A percentile compares a stretch with the other conserved stretches of the same genome.
phyloP scores from a whole-genome alignment of 129 eudicot genomes.

The Tagetes patula region DNA sequence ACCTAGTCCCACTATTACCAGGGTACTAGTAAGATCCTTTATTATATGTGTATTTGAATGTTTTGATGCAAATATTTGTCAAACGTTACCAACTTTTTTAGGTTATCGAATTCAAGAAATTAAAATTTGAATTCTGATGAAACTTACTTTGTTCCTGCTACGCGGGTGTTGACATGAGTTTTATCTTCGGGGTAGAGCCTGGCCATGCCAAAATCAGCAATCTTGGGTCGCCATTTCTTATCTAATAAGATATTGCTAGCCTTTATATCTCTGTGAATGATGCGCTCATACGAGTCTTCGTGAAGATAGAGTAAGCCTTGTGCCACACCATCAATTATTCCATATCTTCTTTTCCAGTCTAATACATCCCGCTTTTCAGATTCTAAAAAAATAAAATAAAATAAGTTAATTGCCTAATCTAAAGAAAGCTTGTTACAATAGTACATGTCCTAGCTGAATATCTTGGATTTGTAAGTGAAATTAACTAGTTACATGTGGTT shows the following conservation, averaged over 20 bases:
- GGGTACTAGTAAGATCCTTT: neutral
- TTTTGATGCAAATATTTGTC: neutral
- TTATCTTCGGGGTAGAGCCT: slow-evolving; percentile 68
- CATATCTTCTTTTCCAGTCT: slow-evolving; percentile 70
- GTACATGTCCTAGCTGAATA: neutral
- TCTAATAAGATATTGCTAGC: slow-evolving; percentile 82
- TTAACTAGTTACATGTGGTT: neutral
- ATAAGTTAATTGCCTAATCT: neutral
- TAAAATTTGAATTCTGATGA: neutral
- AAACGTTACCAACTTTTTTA: neutral
- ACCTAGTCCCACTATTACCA: no score
- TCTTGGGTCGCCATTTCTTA: slow-evolving; percentile 76
- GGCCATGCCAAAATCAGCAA: slow-evolving; percentile 94
- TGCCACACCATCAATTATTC: slow-evolving; percentile 61
- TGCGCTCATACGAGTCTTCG: slow-evolving; percentile 59
- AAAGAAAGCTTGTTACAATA: neutral
- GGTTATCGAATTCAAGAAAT: neutral
- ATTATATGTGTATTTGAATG: slow-evolving; percentile 1
- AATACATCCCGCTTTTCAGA: slow-evolving; percentile 42
- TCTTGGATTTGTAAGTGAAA: neutral
- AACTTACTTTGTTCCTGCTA: slow-evolving; percentile 87
- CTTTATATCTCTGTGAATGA: slow-evolving; percentile 86
- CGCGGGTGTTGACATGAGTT: slow-evolving; percentile 85
- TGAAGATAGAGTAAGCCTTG: slow-evolving; percentile 82
- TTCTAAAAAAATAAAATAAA: slow-evolving; percentile 33